Conservation (phyloP, 129 eudicot species). For the Helianthus tuberosus region DNA sequence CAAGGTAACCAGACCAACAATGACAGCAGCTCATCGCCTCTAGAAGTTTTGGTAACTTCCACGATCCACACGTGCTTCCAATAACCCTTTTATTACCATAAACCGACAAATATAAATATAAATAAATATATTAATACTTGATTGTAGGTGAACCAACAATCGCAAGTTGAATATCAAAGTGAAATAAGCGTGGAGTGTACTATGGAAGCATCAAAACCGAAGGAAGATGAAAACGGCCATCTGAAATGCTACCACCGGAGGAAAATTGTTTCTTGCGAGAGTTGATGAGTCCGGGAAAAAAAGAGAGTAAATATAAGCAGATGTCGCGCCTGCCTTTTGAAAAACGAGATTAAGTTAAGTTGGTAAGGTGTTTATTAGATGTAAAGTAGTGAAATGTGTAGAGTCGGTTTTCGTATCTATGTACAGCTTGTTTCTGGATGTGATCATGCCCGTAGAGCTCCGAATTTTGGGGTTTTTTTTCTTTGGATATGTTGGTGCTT, state of each 20-base stretch:
- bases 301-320: conserved; percentile 31
- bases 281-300: conserved; percentile 21
- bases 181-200: conserved; percentile 33
- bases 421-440: conserved; percentile 30
- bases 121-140: not conserved
- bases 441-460: conserved; percentile 19
- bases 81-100: not conserved
- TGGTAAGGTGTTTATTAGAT: conserved; percentile 26
- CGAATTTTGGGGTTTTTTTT: conserved; percentile 27
- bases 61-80: not conserved
- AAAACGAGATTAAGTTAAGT: conserved; percentile 3
- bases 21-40: conserved; percentile 16
- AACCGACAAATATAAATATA: not conserved
- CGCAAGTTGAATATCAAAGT: conserved; percentile 29
- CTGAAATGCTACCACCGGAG: conserved; percentile 58
- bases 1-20: conserved; percentile 17
- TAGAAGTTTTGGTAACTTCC: conserved; percentile 33
- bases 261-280: conserved; percentile 41
- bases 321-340: not conserved
- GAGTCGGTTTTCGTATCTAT: conserved; percentile 13
- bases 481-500: conserved; percentile 29
- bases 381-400: conserved; percentile 34
- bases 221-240: conserved; percentile 36
- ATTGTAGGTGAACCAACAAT: conserved; percentile 37
- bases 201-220: conserved; percentile 20